Base-by-base conservation (phyloP, 441 rosid species). In the Eutrema salsugineum region DNA sequence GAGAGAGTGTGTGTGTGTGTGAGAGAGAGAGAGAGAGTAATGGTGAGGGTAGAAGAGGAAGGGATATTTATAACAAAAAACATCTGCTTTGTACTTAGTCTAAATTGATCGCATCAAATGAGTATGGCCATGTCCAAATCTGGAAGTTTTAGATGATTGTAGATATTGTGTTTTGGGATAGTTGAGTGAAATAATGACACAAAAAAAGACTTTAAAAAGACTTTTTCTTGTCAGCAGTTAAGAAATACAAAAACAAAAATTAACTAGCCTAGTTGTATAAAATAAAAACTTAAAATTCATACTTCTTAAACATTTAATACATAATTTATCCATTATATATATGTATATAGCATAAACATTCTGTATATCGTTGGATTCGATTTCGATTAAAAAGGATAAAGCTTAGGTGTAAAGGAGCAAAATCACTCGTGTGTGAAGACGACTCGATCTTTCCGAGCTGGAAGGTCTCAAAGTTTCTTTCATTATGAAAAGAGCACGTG, bases 21-120 rank as follows among this genome's bases (percentile, higher is more conserved):
- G n/a, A 12, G 59, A 58, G 61, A 16, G 16, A 50, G 42, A 72
- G 46, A 72, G 62, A 59, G 72, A 68, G 73, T 75, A 68, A 68
- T 67, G 35, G 69, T 60, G 49, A 68, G 57, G 51, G 47, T 61
- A 33, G 59, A 35, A 46, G 70, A 60, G 57, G 63, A 60, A 60
- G 61, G 1, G 58, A 62, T 75, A 69, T 69, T 62, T 75, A 69
- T 68, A 76, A 69, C 70, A 47, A 44, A 17, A 43, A 59, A 8
- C 27, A 68, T 68, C 47, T 36, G 75, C 36, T 54, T 5, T 27
- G 8, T 67, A 35, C 68, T 67, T 43, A 56, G 73, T 75, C 73
- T 39, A 68, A 36, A 46, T 75, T 75, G 73, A 75, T 67, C 35
- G 58, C 64, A 68, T 75, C 35, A 61, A 42, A 32, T 50, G 53